Percentiles rank a stretch among this genome's conserved stretches.
Conservation (phyloP, 1,139 yeast genomes). For the Hemisphaericaspora xylanilytica region DNA sequence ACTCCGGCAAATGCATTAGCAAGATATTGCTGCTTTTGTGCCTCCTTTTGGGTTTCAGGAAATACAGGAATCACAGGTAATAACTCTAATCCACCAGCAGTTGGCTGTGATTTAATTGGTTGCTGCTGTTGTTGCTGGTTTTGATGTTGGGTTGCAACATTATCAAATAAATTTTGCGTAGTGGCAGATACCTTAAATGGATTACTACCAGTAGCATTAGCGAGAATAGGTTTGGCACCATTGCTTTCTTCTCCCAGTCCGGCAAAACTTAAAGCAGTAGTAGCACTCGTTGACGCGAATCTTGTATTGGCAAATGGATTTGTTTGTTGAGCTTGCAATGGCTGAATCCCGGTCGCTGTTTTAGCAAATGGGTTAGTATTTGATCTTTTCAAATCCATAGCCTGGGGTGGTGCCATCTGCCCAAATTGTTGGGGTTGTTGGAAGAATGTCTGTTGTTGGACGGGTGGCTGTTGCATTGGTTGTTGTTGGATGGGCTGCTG, state of each 20-base stretch:
- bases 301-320: slow-evolving; percentile 53
- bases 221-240: slow-evolving; percentile 21
- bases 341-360: slow-evolving; percentile 16
- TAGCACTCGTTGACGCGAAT: slow-evolving; percentile 31
- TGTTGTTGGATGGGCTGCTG: slow-evolving; percentile 16
- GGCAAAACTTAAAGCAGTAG: slow-evolving; percentile 36
- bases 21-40: slow-evolving; percentile 34
- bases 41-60: slow-evolving; percentile 56
- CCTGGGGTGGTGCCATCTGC: slow-evolving; percentile 8
- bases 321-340: slow-evolving; percentile 20
- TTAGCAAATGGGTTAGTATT: slow-evolving; percentile 45
- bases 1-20: slow-evolving; percentile 39
- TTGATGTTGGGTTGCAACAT: slow-evolving; percentile 18
- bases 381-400: slow-evolving; percentile 25
- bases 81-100: slow-evolving; percentile 68
- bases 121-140: slow-evolving; percentile 19
- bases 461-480: slow-evolving; percentile 18
- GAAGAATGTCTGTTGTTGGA: slow-evolving; percentile 12
- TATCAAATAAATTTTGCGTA: slow-evolving; percentile 34
- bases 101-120: slow-evolving; percentile 46
- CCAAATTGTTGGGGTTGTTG: slow-evolving; percentile 14
- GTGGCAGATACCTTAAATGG: slow-evolving; percentile 45
- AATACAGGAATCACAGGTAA: slow-evolving; percentile 63
- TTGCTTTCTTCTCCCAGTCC: slow-evolving; percentile 11
- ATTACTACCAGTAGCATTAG: slow-evolving; percentile 41